Evolutionary conservation across 129 eudicot genomes (phyloP), one percentile per base, ranked within the genome.

Genomic region (Dittrichia graveolens): DNA sequence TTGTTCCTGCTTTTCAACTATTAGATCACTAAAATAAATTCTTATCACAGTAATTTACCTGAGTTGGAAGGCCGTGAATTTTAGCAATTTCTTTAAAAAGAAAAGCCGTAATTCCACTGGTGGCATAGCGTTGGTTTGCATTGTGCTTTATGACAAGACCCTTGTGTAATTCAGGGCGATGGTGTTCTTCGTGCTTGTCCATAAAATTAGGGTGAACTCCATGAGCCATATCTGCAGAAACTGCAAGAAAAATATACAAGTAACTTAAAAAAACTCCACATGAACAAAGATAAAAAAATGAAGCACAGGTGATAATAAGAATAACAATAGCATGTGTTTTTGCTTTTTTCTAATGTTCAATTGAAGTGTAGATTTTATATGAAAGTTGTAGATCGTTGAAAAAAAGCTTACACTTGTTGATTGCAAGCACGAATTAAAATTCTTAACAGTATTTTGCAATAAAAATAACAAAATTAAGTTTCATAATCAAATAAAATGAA

Each of bases 181-280:
- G 98, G 68, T 89, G 83, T 70, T 93, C 98, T 74, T 93, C 98
- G 60, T 93, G 98, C 72, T 89, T 89, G 61, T 93, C 98, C 77
- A 64, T 50, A 67, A 81, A 93, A 83, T 93, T 93, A 61, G 98
- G 98, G 84, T 93, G 98, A 64, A 93, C 95, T 69, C 96, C 98
- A 77, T 93, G 98, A 62, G 98, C 98, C 98, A 93, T 93, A 76
- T 93, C 98, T 57, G 98, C 98, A 69, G 98, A 93, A 50, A 93
- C 98, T 92, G 74, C 81, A 83, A 55, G 43, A 42, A 52, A 24
- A 14, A 49, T 61, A 40, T 45, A 64, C 46, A 68, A 41, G 19
- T 18, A 53, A 60, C 65, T n/a, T n/a, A n/a, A n/a, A n/a, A 55
- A 64, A 40, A 44, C 37, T 44, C 6, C 35, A 63, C 59, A 60